Conservation (phyloP, 306 rosid genomes). For the Pueraria montana region DNA sequence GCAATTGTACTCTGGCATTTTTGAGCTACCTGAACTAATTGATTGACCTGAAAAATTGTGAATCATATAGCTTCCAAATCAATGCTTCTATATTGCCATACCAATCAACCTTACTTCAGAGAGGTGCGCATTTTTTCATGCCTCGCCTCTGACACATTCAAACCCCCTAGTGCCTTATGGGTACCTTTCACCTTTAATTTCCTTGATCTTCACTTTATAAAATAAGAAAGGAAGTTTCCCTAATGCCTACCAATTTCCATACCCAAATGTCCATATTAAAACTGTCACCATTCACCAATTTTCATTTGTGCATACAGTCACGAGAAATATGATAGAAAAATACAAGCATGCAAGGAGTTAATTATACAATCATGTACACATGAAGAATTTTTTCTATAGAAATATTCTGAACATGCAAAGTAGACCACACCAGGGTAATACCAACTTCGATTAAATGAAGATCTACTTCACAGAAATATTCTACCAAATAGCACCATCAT, state of each 20-base stretch:
- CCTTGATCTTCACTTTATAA: background rate
- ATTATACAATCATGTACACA: background rate
- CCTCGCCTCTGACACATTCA: background rate
- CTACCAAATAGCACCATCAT: background rate
- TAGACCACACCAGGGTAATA: background rate
- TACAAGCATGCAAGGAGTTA: background rate
- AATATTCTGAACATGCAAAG: background rate
- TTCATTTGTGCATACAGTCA: background rate
- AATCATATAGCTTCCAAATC: conserved; percentile 8
- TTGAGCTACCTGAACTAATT: conserved; percentile 87
- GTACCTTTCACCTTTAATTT: background rate
- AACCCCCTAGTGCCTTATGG: background rate
- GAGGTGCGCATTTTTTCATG: background rate
- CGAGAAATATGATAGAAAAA: background rate
- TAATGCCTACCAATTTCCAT: background rate
- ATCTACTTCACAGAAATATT: conserved; percentile 4
- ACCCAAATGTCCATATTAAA: conserved; percentile 11
- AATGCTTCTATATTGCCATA: background rate
- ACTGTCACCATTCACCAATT: background rate
- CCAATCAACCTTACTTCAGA: background rate
- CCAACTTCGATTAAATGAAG: background rate
- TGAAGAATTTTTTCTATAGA: background rate
- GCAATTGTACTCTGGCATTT: conserved; percentile 81
- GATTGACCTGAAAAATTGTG: conserved; percentile 71
- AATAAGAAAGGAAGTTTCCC: conserved; percentile 13